Evolutionary conservation across 805 yeast species (phyloP).

Genomic region (Myxozyma neglecta): DNA sequence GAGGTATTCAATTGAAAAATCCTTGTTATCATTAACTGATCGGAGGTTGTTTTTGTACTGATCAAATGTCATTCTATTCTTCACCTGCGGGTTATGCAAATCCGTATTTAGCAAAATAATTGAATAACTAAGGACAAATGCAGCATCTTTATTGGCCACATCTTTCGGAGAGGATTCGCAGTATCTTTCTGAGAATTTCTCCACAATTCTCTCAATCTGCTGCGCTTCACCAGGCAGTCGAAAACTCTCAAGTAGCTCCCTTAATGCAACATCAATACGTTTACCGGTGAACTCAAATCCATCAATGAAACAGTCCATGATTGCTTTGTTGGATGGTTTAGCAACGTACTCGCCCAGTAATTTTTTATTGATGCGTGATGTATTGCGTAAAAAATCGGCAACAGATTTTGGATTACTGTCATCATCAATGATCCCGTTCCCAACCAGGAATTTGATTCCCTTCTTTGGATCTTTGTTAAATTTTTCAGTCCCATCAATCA

Average conservation of each 20-base stretch:
- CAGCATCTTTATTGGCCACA: conserved; percentile 87
- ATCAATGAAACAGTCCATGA: conserved; percentile 64
- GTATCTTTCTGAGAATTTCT: conserved; percentile 78
- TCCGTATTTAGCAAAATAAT: conserved; percentile 93
- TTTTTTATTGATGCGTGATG: conserved; percentile 82
- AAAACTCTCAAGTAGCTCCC: conserved; percentile 77
- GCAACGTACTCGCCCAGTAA: conserved; percentile 84
- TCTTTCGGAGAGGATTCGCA: conserved; percentile 57
- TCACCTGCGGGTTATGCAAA: conserved; percentile 83
- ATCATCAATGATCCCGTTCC: conserved; percentile 60
- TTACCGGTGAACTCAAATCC: conserved; percentile 72
- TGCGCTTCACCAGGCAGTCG: conserved; percentile 97
- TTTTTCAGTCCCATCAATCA: conserved; percentile 68
- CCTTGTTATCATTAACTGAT: conserved; percentile 69
- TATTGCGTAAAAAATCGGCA: conserved; percentile 73
- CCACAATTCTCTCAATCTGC: conserved; percentile 90
- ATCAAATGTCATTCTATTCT: conserved; percentile 83
- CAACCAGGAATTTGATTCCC: conserved; percentile 67
- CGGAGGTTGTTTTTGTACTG: conserved; percentile 77
- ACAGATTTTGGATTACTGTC: conserved; percentile 56
- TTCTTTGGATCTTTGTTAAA: conserved; percentile 78
- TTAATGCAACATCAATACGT: conserved; percentile 89
- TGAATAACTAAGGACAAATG: conserved; percentile 88
- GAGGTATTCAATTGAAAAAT: conserved; percentile 84
- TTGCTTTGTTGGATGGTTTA: conserved; percentile 62